Evolutionary conservation across 495 filamentous ascomycete genomes (phyloP).

Genomic region (Neurospora sp.): DNA sequence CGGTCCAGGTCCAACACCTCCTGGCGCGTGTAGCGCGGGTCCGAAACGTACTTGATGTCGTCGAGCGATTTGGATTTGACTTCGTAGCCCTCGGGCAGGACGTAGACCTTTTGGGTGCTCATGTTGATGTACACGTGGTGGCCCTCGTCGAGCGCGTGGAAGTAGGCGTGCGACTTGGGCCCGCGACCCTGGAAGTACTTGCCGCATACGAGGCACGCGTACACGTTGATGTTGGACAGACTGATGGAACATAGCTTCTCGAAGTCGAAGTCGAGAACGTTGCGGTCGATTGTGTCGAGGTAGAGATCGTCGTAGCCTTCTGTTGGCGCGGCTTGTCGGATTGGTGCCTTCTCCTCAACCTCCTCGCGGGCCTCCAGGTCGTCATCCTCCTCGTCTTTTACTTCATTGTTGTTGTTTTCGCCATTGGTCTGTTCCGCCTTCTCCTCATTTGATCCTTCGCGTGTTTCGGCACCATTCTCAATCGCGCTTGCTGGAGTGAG

Average conservation of each 20-base stretch:
- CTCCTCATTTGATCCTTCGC: constrained; percentile 7
- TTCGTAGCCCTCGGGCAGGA: constrained; percentile 94
- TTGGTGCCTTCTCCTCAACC: constrained; percentile 37
- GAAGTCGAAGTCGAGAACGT: constrained; percentile 89
- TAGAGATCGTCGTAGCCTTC: constrained; percentile 94
- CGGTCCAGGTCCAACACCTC: constrained; percentile 75
- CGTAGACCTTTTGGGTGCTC: constrained; percentile 87
- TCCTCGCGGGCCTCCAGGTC: constrained; percentile 17
- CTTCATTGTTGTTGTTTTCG: neutral
- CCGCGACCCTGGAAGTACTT: constrained; percentile 96
- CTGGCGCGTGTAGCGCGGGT: constrained; percentile 71
- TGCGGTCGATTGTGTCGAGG: constrained; percentile 90
- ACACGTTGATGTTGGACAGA: constrained; percentile 96
- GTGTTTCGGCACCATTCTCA: constrained; percentile 25
- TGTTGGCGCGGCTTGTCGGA: constrained; percentile 63
- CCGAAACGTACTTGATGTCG: constrained; percentile 97
- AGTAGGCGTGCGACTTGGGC: constrained; percentile 91
- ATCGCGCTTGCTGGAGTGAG: constrained; percentile 20
- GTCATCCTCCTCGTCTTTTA: constrained; percentile 1
- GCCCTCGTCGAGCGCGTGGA: constrained; percentile 85
- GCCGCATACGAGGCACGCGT: constrained; percentile 93
- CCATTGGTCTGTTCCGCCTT: neutral
- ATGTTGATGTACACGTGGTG: constrained; percentile 99
- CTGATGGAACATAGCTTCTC: constrained; percentile 95
- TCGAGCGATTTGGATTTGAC: constrained; percentile 91